Evolutionary conservation across 2,329 filamentous ascomycete species (phyloP).

Genomic region (Fusarium sp.): DNA sequence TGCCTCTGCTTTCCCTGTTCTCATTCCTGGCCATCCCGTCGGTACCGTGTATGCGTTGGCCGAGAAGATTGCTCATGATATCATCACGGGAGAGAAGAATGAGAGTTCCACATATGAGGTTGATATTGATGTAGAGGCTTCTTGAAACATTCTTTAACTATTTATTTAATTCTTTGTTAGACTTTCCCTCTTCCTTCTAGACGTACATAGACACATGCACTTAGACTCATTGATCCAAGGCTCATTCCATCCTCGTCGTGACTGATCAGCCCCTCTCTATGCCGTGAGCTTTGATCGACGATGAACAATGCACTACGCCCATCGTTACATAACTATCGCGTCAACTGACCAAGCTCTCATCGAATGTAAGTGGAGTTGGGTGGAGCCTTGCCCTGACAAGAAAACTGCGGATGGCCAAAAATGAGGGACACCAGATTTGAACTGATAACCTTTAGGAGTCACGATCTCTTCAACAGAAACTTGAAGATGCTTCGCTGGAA

Average conservation of each 20-base stretch:
- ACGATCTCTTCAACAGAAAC: not conserved
- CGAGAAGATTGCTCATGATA: slow-evolving; percentile 33
- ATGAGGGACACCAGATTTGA: slow-evolving; percentile 15
- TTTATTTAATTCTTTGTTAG: not conserved
- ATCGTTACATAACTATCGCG: too few relatives aligned
- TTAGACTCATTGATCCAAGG: not conserved
- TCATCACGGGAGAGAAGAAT: slow-evolving; percentile 5
- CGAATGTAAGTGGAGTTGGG: not conserved
- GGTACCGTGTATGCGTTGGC: slow-evolving; percentile 28
- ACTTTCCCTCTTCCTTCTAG: not conserved
- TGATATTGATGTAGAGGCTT: not conserved
- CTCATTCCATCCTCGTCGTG: fast-evolving
- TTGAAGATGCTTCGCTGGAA: not conserved
- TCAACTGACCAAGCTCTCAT: not conserved
- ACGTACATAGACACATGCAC: not conserved
- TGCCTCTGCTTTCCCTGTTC: slow-evolving; percentile 21
- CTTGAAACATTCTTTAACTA: not conserved
- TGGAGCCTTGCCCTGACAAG: not conserved
- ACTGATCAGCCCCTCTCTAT: not conserved
- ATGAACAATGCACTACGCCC: too few relatives aligned
- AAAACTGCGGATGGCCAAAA: not conserved
- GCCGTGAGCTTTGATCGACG: too few relatives aligned
- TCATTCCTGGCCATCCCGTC: slow-evolving; percentile 28
- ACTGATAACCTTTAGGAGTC: slow-evolving; percentile 10
- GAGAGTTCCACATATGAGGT: not conserved